A percentile compares a stretch with the other conserved stretches of the same genome.
phyloP scores from a whole-genome alignment of 495 filamentous ascomycete species.

The Talaromyces stipitatus region DNA sequence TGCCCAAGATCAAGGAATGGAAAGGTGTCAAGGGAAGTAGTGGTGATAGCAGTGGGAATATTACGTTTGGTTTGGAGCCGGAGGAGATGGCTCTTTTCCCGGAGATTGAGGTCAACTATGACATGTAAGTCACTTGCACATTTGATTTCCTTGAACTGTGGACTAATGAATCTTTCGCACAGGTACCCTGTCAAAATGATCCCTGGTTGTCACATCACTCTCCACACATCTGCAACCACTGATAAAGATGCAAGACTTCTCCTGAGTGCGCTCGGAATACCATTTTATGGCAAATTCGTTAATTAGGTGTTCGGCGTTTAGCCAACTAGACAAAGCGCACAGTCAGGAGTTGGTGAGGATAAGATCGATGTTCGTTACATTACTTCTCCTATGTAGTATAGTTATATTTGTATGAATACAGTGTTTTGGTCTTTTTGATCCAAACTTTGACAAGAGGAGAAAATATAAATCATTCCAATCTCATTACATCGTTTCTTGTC shows the following conservation, averaged over 20 bases:
- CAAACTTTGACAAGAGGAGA: too few species aligned
- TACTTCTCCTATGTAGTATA: conserved; percentile 5
- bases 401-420: conserved; percentile 2
- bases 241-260: conserved; percentile 88
- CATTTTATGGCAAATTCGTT: conserved; percentile 69
- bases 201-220: conserved; percentile 75
- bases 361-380: background rate
- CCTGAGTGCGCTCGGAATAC: conserved; percentile 68
- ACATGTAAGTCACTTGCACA: conserved; percentile 55
- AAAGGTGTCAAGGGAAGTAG: conserved; percentile 64
- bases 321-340: too few species aligned
- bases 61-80: conserved; percentile 66
- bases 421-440: conserved; percentile 5
- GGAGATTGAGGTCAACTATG: conserved; percentile 86
- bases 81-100: conserved; percentile 76
- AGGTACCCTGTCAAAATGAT: conserved; percentile 89
- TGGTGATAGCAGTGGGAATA: conserved; percentile 83
- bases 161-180: background rate
- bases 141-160: background rate
- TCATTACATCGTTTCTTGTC: too few species aligned
- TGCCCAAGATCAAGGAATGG: conserved; percentile 95
- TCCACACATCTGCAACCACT: conserved; percentile 82
- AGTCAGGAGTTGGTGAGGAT: background rate
- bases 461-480: too few species aligned
- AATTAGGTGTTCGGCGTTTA: conserved; percentile 24